Conservation (phyloP, 2,329 filamentous ascomycete genomes). For the Penicillium sp. region DNA sequence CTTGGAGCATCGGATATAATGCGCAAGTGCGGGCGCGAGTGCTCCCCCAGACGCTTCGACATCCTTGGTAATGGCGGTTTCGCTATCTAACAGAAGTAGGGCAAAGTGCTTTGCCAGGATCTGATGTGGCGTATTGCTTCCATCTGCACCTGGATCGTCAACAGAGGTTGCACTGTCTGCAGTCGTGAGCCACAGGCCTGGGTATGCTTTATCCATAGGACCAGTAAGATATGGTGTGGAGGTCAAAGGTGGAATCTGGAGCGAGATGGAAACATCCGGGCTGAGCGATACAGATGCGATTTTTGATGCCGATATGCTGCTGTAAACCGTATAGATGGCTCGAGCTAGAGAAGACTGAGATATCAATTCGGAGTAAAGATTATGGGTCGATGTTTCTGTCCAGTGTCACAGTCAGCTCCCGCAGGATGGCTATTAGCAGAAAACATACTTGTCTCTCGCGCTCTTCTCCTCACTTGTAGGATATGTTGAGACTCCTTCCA, state of each 20-base stretch:
- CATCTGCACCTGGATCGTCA: conserved; percentile 59
- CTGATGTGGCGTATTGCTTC: conserved; percentile 55
- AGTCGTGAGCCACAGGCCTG: conserved; percentile 82
- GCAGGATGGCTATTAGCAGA: background rate
- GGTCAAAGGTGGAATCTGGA: conserved; percentile 61
- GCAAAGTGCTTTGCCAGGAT: conserved; percentile 80
- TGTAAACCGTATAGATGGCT: conserved; percentile 78
- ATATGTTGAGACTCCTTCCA: conserved; percentile 88
- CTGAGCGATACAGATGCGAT: conserved; percentile 82
- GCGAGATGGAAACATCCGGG: conserved; percentile 57
- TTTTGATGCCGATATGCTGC: conserved; percentile 75
- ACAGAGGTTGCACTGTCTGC: conserved; percentile 74
- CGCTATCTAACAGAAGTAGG: conserved; percentile 78
- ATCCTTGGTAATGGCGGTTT: conserved; percentile 71
- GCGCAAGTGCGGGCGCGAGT: conserved; percentile 72
- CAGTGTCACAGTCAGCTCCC: conserved; percentile 13
- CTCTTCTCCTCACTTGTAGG: conserved; percentile 75
- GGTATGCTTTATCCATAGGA: conserved; percentile 65
- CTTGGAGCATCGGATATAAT: conserved; percentile 61
- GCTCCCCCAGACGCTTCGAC: conserved; percentile 69
- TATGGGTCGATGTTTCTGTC: conserved; percentile 35
- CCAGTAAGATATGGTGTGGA: conserved; percentile 72
- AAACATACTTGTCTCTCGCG: conserved; percentile 56
- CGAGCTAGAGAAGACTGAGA: conserved; percentile 74
- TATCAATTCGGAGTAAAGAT: conserved; percentile 44